A percentile compares a stretch with the other conserved stretches of the same genome.
phyloP scores from a whole-genome alignment of 768 basidiomycete species.

The Collybia sp. region DNA sequence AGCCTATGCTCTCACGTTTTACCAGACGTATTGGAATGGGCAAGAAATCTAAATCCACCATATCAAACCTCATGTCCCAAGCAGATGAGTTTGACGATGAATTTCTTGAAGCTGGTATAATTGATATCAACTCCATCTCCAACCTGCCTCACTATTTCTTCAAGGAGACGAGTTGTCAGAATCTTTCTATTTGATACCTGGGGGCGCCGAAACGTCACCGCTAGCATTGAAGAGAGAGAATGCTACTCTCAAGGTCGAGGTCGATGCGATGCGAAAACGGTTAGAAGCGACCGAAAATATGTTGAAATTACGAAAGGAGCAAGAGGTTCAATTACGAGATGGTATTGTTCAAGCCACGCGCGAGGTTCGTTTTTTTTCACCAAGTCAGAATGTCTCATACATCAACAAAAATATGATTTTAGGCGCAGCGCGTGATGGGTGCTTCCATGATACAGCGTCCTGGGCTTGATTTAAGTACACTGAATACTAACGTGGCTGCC shows the following conservation, averaged over 20 bases:
- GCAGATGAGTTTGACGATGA: slow-evolving; percentile 60
- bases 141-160: neutral
- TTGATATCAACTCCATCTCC: neutral
- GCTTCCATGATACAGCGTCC: slow-evolving; percentile 54
- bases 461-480: slow-evolving; percentile 47
- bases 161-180: slow-evolving; percentile 69
- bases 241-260: slow-evolving; percentile 50
- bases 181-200: slow-evolving; percentile 74
- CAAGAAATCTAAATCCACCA: slow-evolving; percentile 8
- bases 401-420: neutral
- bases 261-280: slow-evolving; percentile 51
- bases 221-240: slow-evolving; percentile 65
- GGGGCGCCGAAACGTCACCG: slow-evolving; percentile 47
- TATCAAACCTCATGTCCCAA: slow-evolving; percentile 10
- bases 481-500: slow-evolving; percentile 56
- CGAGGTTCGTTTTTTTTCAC: slow-evolving; percentile 38
- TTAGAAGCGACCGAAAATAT: slow-evolving; percentile 58
- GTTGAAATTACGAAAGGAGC: slow-evolving; percentile 68
- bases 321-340: slow-evolving; percentile 75
- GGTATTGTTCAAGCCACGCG: slow-evolving; percentile 70
- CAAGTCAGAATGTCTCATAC: neutral
- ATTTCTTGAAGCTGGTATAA: slow-evolving; percentile 59
- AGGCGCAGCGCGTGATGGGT: slow-evolving; percentile 82
- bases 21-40: slow-evolving; percentile 45
- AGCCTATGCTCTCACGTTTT: slow-evolving; percentile 54